These are phyloP conservation scores for Pyronema omphalodes DNA, from an alignment of 495 filamentous ascomycete species.

Conservation along the genomic window DNA sequence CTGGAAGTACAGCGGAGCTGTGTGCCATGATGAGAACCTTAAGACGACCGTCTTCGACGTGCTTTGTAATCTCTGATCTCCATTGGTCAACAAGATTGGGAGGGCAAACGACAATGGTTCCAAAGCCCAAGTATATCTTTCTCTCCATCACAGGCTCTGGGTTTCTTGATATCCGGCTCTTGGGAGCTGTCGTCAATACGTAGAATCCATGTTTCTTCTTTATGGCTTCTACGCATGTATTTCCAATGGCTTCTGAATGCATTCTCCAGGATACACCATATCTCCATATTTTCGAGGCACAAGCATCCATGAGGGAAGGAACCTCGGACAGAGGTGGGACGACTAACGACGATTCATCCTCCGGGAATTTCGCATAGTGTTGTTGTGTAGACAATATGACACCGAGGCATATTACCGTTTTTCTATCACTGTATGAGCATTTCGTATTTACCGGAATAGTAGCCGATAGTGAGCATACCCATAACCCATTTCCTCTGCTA, in stretches of 20 bases:
- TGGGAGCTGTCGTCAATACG: constrained; percentile 31
- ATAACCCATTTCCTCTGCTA: constrained; percentile 49
- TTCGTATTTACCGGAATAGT: not conserved
- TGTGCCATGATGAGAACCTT: constrained; percentile 41
- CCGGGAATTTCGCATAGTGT: constrained; percentile 46
- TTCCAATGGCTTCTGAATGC: constrained; percentile 16
- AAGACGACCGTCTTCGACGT: constrained; percentile 41
- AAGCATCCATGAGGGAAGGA: constrained; percentile 31
- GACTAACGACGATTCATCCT: constrained; percentile 31
- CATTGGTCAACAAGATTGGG: constrained; percentile 53
- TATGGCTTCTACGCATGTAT: constrained; percentile 38
- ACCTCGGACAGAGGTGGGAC: constrained; percentile 27
- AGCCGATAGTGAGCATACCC: constrained; percentile 1
- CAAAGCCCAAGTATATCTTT: constrained; percentile 43
- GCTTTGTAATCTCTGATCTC: constrained; percentile 46
- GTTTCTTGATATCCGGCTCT: constrained; percentile 26
- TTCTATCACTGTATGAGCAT: constrained; percentile 35
- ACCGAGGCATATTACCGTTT: constrained; percentile 74
- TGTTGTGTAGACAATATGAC: constrained; percentile 64
- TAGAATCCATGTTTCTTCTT: constrained; percentile 37
- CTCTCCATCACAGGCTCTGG: constrained; percentile 10
- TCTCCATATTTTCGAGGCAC: constrained; percentile 38
- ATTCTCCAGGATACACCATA: constrained; percentile 50
- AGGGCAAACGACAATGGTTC: constrained; percentile 53
- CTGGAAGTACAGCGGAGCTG: constrained; percentile 37